A percentile compares a stretch with the other conserved stretches of the same genome.
phyloP scores from a whole-genome alignment of 106 monocot species.

The Acanthochlamys bracteata region DNA sequence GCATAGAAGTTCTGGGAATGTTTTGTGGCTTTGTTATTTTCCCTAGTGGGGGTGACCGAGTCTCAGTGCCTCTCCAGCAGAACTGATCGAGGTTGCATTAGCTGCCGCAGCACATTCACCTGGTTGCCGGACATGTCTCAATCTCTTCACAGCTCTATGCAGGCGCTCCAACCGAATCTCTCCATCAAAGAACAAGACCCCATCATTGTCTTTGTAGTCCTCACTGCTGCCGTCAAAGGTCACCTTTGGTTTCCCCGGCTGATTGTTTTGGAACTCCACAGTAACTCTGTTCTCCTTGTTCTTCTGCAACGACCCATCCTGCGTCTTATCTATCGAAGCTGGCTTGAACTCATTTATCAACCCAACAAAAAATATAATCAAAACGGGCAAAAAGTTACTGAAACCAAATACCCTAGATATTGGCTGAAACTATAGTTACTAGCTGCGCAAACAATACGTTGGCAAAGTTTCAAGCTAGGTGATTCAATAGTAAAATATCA shows the following conservation, averaged over 20 bases:
- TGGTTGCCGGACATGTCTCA: constrained; percentile 69
- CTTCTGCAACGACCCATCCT: constrained; percentile 77
- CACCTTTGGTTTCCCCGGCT: constrained; percentile 87
- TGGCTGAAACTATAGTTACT: neutral
- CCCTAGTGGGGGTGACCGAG: constrained; percentile 59
- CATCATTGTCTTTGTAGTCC: constrained; percentile 91
- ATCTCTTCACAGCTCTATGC: constrained; percentile 84
- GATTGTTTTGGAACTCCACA: constrained; percentile 92
- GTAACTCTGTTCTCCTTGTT: constrained; percentile 89
- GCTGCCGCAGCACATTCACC: constrained; percentile 54
- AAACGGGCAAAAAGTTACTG: neutral
- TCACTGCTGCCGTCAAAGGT: constrained; percentile 91
- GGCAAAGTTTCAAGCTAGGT: neutral
- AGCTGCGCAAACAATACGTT: neutral
- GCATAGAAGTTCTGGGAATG: constrained; percentile 33
- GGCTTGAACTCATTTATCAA: constrained; percentile 94
- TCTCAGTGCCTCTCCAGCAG: constrained; percentile 35
- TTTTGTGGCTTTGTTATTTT: constrained; percentile 46
- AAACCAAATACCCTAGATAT: neutral
- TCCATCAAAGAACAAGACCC: constrained; percentile 92
- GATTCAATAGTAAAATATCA: neutral
- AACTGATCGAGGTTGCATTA: constrained; percentile 15
- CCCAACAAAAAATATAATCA: neutral
- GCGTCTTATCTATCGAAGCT: constrained; percentile 96
- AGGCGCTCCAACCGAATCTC: constrained; percentile 71